These are phyloP conservation scores for Arxiozyma slooffiae DNA, from an alignment of 1,139 yeast genomes.

Conservation along the genomic window DNA sequence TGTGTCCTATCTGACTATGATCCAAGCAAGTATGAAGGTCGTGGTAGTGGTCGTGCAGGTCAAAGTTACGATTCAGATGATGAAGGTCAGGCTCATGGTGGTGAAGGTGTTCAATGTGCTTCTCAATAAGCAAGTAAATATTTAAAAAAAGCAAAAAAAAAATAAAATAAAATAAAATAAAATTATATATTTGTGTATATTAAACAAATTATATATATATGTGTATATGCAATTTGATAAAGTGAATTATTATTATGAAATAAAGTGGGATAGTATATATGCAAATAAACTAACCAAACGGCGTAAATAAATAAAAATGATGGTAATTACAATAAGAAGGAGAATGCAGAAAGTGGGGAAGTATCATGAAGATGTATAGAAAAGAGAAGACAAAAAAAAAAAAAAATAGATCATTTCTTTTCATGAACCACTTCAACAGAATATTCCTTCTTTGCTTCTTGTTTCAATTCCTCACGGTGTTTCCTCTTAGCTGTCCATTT, in stretches of 20 bases:
- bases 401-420: background rate
- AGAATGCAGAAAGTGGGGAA: background rate
- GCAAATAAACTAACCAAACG: background rate
- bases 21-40: slow-evolving; percentile 47
- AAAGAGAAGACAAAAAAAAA: no score
- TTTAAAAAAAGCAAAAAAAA: background rate
- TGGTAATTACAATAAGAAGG: background rate
- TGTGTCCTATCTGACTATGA: slow-evolving; percentile 62
- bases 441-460: background rate
- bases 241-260: background rate
- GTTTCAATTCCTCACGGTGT: slow-evolving; percentile 12
- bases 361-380: background rate
- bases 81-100: slow-evolving; percentile 43
- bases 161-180: no score
- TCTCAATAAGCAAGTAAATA: slow-evolving; percentile 52
- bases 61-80: slow-evolving; percentile 50
- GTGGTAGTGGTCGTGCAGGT: slow-evolving; percentile 37
- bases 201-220: background rate
- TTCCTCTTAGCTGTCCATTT: slow-evolving; percentile 25
- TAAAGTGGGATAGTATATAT: background rate
- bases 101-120: slow-evolving; percentile 82
- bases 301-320: no score
- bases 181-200: background rate
- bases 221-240: background rate
- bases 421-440: background rate